phyloP scores from a whole-genome alignment of 441 rosid genomes.

The Syzygium syzygioides region DNA sequence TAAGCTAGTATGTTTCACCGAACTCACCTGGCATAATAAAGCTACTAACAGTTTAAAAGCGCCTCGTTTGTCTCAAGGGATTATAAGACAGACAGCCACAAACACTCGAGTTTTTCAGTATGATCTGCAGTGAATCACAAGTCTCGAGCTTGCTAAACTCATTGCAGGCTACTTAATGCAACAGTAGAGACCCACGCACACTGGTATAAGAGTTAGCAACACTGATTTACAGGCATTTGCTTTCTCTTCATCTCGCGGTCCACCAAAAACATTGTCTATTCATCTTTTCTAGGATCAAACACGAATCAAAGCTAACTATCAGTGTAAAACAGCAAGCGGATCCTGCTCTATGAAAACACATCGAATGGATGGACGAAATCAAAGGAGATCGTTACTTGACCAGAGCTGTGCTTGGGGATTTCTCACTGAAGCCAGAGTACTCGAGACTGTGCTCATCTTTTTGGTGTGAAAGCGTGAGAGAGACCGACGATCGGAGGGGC shows the following conservation, averaged over 20 bases:
- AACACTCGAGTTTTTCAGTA: too few relatives aligned
- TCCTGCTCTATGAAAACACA: neutral
- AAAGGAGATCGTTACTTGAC: constrained; percentile 23
- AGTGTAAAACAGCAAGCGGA: neutral
- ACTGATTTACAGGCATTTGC: neutral
- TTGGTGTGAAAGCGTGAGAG: neutral
- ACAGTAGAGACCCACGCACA: neutral
- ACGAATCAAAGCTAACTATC: neutral
- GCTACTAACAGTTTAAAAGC: too few relatives aligned
- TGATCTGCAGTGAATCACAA: too few relatives aligned
- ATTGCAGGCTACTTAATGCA: too few relatives aligned
- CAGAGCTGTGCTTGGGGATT: constrained; percentile 24
- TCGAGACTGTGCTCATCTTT: constrained; percentile 42
- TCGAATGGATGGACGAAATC: too few relatives aligned
- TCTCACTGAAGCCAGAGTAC: constrained; percentile 30
- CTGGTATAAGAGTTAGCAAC: neutral
- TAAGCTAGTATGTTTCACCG: too few relatives aligned
- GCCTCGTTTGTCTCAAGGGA: too few relatives aligned
- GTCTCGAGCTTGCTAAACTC: too few relatives aligned
- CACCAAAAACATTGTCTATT: neutral
- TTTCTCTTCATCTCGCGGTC: neutral
- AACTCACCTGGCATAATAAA: too few relatives aligned
- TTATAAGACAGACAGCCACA: too few relatives aligned
- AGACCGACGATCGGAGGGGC: neutral
- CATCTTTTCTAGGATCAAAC: neutral